phyloP scores from a whole-genome alignment of 148 eudicot genomes.

The Rhododendron ferrugineum region DNA sequence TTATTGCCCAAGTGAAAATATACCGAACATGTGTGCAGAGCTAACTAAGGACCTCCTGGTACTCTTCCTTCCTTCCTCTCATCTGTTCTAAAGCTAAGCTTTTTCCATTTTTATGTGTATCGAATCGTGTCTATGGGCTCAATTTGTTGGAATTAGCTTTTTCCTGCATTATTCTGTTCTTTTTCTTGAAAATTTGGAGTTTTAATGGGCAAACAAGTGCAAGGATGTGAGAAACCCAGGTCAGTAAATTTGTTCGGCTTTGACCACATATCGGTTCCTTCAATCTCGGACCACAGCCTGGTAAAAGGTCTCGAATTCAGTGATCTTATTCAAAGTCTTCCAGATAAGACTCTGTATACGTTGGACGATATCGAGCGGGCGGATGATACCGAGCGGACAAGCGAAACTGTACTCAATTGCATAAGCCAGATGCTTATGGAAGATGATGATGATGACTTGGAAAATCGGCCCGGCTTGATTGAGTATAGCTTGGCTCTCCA shows the following conservation, averaged over 20 bases:
- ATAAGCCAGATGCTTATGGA: slow-evolving; percentile 47
- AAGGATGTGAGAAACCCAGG: slow-evolving; percentile 10
- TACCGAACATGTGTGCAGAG: background rate
- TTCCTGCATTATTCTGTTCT: background rate
- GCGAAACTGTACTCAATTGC: slow-evolving; percentile 39
- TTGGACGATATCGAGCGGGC: background rate
- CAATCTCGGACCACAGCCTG: slow-evolving; percentile 10
- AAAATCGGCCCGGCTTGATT: slow-evolving; percentile 33
- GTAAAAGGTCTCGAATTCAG: slow-evolving; percentile 11
- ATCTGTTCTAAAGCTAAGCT: background rate
- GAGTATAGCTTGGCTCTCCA: slow-evolving; percentile 54
- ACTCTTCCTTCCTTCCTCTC: background rate
- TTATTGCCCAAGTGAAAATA: background rate
- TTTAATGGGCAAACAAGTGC: slow-evolving; percentile 8
- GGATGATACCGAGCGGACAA: background rate
- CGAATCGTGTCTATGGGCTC: background rate
- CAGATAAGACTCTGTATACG: background rate
- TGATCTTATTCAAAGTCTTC: slow-evolving; percentile 14
- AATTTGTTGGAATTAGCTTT: background rate
- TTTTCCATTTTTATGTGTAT: background rate
- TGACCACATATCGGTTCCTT: slow-evolving; percentile 13
- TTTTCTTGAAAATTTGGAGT: background rate
- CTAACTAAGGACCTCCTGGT: background rate
- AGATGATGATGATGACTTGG: slow-evolving; percentile 38
- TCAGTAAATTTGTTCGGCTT: slow-evolving; percentile 10